A percentile compares a stretch with the other conserved stretches of the same genome.
Evolutionary conservation across 2,329 filamentous ascomycete species (phyloP).

Genomic region (Penicillium sp.): DNA sequence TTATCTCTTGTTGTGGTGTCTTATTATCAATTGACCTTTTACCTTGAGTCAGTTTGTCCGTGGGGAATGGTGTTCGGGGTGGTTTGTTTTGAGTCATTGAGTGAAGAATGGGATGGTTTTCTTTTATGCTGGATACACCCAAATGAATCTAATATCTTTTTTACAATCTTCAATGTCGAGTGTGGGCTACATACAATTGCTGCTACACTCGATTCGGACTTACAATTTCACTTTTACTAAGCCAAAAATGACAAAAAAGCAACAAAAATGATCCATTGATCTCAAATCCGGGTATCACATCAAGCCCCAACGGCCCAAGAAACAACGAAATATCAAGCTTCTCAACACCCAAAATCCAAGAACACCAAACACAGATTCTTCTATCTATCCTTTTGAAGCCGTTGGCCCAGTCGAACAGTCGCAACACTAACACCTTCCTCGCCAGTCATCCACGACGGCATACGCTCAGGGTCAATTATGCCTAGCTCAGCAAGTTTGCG

Average conservation of each 20-base stretch:
- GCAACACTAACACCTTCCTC: conserved; percentile 77
- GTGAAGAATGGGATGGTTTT: too few relatives aligned
- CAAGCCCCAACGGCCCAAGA: conserved; percentile 1
- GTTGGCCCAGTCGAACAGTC: conserved; percentile 60
- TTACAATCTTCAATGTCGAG: neutral
- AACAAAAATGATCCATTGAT: conserved; percentile 2
- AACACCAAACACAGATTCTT: neutral
- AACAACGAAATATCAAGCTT: conserved; percentile 5
- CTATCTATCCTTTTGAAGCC: conserved; percentile 19
- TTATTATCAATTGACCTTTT: neutral
- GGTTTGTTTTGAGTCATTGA: neutral
- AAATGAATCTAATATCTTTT: neutral
- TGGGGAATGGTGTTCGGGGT: neutral
- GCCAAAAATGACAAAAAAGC: conserved; percentile 7
- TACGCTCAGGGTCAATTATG: conserved; percentile 66
- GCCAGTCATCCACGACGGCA: conserved; percentile 90
- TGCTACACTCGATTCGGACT: neutral
- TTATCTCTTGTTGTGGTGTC: neutral
- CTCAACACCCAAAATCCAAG: conserved; percentile 2
- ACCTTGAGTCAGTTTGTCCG: neutral
- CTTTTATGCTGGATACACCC: neutral
- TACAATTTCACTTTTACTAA: neutral
- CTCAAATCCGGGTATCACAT: conserved; percentile 17
- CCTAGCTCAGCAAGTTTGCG: conserved; percentile 74
- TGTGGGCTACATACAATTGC: neutral